Base-by-base conservation (phyloP, 2,329 filamentous ascomycete species). In the Paecilomyces sp. region DNA sequence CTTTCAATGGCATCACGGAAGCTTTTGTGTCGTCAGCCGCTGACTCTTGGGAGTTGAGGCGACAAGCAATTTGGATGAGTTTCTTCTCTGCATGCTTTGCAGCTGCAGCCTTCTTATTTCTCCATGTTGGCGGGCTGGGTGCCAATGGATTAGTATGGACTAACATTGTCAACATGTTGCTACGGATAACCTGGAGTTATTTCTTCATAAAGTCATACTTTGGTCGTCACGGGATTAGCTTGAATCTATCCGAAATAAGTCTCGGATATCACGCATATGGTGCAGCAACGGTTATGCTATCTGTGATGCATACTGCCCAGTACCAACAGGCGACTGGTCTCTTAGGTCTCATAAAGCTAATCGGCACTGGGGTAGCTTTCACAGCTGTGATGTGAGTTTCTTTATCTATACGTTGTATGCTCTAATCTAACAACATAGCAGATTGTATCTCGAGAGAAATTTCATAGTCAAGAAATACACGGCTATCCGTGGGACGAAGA, bases 21-120 rank as follows among this genome's bases (percentile, higher is more conserved):
- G 91, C 92, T 0, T 97, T 99, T 67, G 92, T 97, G 15, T 88
- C 92, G 0, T 91, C 91, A 1, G 90, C 95, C 0, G 92, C 93
- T 0, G 88, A 84, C 0, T 83, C 91, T 63, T 75, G 81, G 3
- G 83, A 97, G 65, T 84, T 99, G 2, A 86, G 91, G 63, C 75
- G 72, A 3, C 94, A 99, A 73, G 91, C 89, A 0, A 72, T 85
- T 3, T 94, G 88, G 86, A 97, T 99, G 93, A 83, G 84, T 3
- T 81, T 77, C 1, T 97, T 96, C 72, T 96, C 91, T 2, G 77
- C 83, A 7, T 83, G 84, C 1, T 97, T 97, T 73, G 90, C 85
- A 0, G 77, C 79, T 0, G 86, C 89, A 0, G 91, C 92, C 1
- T 95, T 87, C 68, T 63, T 92, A 5, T 89, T 91, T 64, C 80